phyloP scores from a whole-genome alignment of 352 stramenopile genomes.

The Globisporangium megalacanthum region DNA sequence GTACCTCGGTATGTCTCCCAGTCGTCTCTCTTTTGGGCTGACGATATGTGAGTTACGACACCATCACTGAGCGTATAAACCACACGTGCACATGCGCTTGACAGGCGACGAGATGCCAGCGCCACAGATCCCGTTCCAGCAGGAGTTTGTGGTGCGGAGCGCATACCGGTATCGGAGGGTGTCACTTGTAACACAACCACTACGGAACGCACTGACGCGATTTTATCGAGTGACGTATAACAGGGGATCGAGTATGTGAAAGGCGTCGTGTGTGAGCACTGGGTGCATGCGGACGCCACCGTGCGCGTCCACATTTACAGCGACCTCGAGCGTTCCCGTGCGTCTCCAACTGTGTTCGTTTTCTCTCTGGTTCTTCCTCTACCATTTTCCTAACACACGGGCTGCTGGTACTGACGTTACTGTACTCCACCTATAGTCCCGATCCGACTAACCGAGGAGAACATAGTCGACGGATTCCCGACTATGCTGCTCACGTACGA shows the following conservation, averaged over 20 bases:
- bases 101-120: slow-evolving; percentile 46
- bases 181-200: too few species aligned
- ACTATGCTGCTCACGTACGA: slow-evolving; percentile 64
- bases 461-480: slow-evolving; percentile 32
- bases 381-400: too few species aligned
- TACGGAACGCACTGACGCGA: too few species aligned
- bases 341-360: not conserved
- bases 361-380: too few species aligned
- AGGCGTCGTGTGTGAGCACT: slow-evolving; percentile 57
- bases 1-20: slow-evolving; percentile 31
- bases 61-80: too few species aligned
- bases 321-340: slow-evolving; percentile 37
- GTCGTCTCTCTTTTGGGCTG: not conserved
- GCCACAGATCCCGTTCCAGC: slow-evolving; percentile 41
- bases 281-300: slow-evolving; percentile 44
- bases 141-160: slow-evolving; percentile 40
- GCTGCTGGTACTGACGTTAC: too few species aligned
- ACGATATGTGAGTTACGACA: not conserved
- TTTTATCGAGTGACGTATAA: not conserved
- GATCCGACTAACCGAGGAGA: slow-evolving; percentile 63
- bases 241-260: slow-evolving; percentile 53
- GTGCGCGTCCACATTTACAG: slow-evolving; percentile 58
- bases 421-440: slow-evolving; percentile 27
- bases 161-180: not conserved
- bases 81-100: not conserved